phyloP scores from a whole-genome alignment of 495 filamentous ascomycete species.

The Clohesyomyces aquaticus region DNA sequence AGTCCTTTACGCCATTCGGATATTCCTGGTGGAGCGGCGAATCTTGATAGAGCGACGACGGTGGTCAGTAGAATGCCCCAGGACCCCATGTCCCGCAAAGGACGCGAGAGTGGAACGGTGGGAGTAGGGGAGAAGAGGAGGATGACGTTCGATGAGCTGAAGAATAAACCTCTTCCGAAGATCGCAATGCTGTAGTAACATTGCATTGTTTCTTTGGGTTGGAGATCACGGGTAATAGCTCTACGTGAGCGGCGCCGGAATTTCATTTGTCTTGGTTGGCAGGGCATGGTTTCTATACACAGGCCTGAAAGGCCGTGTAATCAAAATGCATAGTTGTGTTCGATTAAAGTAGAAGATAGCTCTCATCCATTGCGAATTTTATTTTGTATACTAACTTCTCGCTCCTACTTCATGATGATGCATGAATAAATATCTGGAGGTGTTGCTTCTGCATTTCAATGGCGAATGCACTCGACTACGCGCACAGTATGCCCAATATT shows the following conservation, averaged over 20 bases:
- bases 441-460: too few species aligned
- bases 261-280: not conserved
- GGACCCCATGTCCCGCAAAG: not conserved
- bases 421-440: too few species aligned
- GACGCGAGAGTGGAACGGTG: not conserved
- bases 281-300: too few species aligned
- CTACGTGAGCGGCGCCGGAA: not conserved
- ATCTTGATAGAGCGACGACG: not conserved
- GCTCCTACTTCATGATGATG: too few species aligned
- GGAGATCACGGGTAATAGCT: not conserved
- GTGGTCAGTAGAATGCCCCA: not conserved
- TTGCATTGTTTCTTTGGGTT: not conserved
- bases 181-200: constrained; percentile 25
- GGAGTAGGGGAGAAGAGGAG: constrained; percentile 1
- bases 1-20: constrained; percentile 15
- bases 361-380: too few species aligned
- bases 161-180: constrained; percentile 32
- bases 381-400: too few species aligned
- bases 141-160: constrained; percentile 28
- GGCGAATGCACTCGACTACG: too few species aligned
- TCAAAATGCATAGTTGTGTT: too few species aligned
- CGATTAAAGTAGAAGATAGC: too few species aligned
- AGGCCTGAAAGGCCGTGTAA: too few species aligned
- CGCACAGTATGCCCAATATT: too few species aligned
- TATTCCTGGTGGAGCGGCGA: not conserved